Conservation (phyloP, 2,329 filamentous ascomycete species). For the Diaporthe sp. region DNA sequence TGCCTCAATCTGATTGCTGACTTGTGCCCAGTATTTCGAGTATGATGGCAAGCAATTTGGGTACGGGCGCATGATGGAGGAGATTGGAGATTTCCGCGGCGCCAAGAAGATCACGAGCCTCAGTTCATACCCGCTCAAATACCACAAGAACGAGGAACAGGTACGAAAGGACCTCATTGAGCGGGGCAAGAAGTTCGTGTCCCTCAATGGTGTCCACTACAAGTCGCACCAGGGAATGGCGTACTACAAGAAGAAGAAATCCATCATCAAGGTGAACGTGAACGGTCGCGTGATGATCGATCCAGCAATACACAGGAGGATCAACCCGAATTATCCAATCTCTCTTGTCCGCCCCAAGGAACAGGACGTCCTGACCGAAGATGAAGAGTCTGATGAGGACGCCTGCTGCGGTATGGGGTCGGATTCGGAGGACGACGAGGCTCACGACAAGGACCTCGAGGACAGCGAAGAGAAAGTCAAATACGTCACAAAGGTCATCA, state of each 20-base stretch:
- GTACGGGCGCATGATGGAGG: constrained; percentile 74
- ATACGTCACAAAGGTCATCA: constrained; percentile 63
- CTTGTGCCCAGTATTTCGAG: constrained; percentile 72
- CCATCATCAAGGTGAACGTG: constrained; percentile 79
- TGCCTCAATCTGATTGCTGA: background rate
- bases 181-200: constrained; percentile 85
- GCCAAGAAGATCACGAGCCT: constrained; percentile 85
- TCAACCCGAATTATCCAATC: constrained; percentile 87
- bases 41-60: constrained; percentile 91
- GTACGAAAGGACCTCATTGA: constrained; percentile 76
- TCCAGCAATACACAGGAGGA: constrained; percentile 81
- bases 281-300: constrained; percentile 92
- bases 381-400: constrained; percentile 55
- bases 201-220: constrained; percentile 85
- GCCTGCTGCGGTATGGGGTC: constrained; percentile 51
- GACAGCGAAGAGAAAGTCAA: constrained; percentile 52
- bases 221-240: constrained; percentile 85
- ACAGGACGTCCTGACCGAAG: constrained; percentile 66
- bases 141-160: constrained; percentile 77
- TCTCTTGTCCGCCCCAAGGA: constrained; percentile 80
- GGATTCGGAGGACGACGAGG: constrained; percentile 49
- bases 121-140: constrained; percentile 80
- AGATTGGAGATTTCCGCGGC: constrained; percentile 82
- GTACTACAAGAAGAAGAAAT: constrained; percentile 84
- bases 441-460: constrained; percentile 52